Evolutionary conservation across 2,329 filamentous ascomycete genomes (phyloP), one percentile per base, ranked within the genome.

Genomic region (Pseudogymnoascus verrucosus): DNA sequence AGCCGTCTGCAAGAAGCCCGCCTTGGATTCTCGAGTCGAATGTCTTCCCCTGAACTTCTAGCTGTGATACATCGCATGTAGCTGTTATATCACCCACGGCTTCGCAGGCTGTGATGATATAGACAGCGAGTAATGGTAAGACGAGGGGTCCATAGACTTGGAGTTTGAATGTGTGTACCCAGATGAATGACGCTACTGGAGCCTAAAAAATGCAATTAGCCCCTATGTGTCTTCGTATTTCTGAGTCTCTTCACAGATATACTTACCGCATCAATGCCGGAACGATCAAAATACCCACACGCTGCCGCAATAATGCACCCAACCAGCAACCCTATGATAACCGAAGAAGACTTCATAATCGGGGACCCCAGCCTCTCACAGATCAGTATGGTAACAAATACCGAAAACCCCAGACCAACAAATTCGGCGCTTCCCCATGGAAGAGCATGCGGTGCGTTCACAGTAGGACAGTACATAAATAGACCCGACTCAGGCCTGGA

Each of bases 11-110:
- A 3, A 95, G 75, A 14, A 93, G 84, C 36, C 90, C 90, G 11
- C 90, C 90, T 74, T 93, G 89, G 69, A 93, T 89, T 8, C 89
- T 83, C 42, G 84, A 89, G 74, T 93, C 89, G 76, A 90, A 93
- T 28, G 85, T 76, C 60, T 80, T 77, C 68, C 90, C 90, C 23
- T 89, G 84, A 60, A 93, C 88, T 72, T 91, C 87, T 34, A 93
- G 82, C 28, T 84, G 83, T 1, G 88, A 91, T 11, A 93, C 89
- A 70, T 93, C 90, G 74, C 89, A 93, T 1, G 89, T 92, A 0
- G 90, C 90, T 0, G 89, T 90, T 70, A 93, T 89, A 68, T 91
- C 89, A 37, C 89, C 89, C 62, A 93, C 91, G 61, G 89, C 86
- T 73, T 93, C 89, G 76, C 89, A 91, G 23, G 89, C 88, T 64